These are phyloP conservation scores for Austropuccinia psidii DNA, from an alignment of 1,284 basidiomycete species.

Conservation along the genomic window DNA sequence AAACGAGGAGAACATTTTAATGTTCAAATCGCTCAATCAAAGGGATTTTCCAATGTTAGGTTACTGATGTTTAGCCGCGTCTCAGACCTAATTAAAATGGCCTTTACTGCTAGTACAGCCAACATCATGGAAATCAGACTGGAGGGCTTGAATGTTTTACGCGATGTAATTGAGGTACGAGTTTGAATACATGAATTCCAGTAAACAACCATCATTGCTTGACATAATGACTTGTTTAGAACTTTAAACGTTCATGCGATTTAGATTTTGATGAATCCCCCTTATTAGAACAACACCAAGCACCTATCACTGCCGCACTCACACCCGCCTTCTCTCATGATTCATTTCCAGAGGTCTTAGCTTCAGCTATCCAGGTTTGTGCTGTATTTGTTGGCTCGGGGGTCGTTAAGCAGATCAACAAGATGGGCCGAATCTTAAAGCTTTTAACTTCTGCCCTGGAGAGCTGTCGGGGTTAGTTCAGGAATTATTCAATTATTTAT, in stretches of 20 bases:
- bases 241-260: constrained; percentile 77
- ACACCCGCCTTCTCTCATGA: constrained; percentile 93
- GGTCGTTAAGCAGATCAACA: constrained; percentile 76
- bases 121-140: constrained; percentile 90
- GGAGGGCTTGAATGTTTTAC: constrained; percentile 80
- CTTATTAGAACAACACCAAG: constrained; percentile 95
- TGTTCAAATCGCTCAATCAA: constrained; percentile 55
- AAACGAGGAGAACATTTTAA: constrained; percentile 75
- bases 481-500: too few relatives aligned
- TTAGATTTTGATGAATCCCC: constrained; percentile 84
- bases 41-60: constrained; percentile 46
- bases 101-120: constrained; percentile 92
- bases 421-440: constrained; percentile 92
- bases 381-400: constrained; percentile 93
- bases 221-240: constrained; percentile 47
- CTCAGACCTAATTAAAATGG: constrained; percentile 90
- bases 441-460: constrained; percentile 70
- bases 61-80: constrained; percentile 70
- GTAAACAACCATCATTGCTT: not conserved
- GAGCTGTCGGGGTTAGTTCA: constrained; percentile 62
- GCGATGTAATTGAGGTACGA: constrained; percentile 72
- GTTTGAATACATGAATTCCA: not conserved
- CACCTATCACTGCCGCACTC: constrained; percentile 94
- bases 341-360: constrained; percentile 88
- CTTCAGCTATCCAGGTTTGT: constrained; percentile 84